phyloP scores from a whole-genome alignment of 2,329 filamentous ascomycete species.

The Clarireedia sp. region DNA sequence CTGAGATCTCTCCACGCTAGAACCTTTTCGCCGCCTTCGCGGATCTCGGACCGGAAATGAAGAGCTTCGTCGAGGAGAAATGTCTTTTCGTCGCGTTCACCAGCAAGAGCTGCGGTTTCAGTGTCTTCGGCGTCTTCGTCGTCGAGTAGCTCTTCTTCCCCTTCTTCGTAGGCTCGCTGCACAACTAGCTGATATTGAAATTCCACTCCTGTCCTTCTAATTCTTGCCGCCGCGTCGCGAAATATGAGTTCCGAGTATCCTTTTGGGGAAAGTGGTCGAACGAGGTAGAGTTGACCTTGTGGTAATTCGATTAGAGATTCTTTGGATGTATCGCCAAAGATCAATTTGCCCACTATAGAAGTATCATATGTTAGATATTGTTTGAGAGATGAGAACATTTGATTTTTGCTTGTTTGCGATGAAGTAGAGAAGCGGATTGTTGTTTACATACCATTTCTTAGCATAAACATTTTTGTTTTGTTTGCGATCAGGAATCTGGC shows the following conservation, averaged over 20 bases:
- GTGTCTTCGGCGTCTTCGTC: conserved; percentile 80
- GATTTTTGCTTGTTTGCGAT: not conserved
- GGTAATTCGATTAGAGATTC: conserved; percentile 91
- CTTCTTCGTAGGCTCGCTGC: conserved; percentile 94
- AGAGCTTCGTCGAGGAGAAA: conserved; percentile 91
- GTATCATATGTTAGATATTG: not conserved
- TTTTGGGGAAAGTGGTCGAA: conserved; percentile 89
- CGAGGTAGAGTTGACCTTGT: conserved; percentile 94
- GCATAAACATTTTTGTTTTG: conserved; percentile 34
- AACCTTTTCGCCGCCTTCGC: conserved; percentile 73
- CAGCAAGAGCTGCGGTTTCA: conserved; percentile 61
- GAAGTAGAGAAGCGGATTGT: conserved; percentile 8
- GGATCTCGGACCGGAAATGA: conserved; percentile 76
- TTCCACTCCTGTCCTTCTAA: conserved; percentile 87
- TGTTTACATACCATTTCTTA: conserved; percentile 34
- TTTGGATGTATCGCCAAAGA: conserved; percentile 74
- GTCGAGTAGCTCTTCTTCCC: conserved; percentile 82
- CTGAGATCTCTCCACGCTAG: conserved; percentile 93
- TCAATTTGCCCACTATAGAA: conserved; percentile 71
- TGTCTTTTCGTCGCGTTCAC: conserved; percentile 92
- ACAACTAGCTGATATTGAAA: conserved; percentile 97
- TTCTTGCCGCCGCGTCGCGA: conserved; percentile 88
- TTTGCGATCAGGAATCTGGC: conserved; percentile 1
- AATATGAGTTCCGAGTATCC: conserved; percentile 99
- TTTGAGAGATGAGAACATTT: not conserved